These are phyloP conservation scores for Kalanchoe fedtschenkoi DNA, from an alignment of 164 flowering plant genomes.

Conservation along the genomic window DNA sequence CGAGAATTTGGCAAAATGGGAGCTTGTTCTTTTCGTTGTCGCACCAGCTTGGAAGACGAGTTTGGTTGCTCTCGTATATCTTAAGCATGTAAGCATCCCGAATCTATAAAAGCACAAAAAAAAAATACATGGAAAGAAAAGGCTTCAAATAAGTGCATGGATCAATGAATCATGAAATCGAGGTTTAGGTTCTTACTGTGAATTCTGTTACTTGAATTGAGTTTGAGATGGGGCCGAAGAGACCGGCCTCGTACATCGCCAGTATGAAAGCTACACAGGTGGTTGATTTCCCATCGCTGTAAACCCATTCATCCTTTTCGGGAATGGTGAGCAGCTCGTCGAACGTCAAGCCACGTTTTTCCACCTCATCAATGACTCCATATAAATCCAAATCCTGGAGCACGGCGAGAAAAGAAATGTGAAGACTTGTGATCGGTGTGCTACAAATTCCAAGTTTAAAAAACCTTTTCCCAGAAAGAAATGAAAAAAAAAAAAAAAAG, in stretches of 20 bases:
- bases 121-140: no score
- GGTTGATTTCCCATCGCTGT: conserved; percentile 98
- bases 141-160: neutral
- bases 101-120: conserved; percentile 39
- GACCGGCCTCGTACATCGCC: conserved; percentile 87
- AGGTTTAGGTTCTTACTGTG: conserved; percentile 52
- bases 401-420: neutral
- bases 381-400: conserved; percentile 57
- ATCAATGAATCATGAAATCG: neutral
- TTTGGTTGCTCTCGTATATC: conserved; percentile 73
- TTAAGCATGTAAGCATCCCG: conserved; percentile 94
- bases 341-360: conserved; percentile 65
- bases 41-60: conserved; percentile 90
- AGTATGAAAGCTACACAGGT: conserved; percentile 94
- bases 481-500: neutral
- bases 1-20: conserved; percentile 95
- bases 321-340: conserved; percentile 83
- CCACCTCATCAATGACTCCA: conserved; percentile 66
- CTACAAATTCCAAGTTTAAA: no score
- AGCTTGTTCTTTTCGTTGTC: conserved; percentile 33
- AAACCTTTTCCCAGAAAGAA: no score
- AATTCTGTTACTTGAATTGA: conserved; percentile 93
- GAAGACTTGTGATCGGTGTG: no score
- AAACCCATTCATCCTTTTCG: conserved; percentile 95
- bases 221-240: conserved; percentile 54